Base-by-base conservation (phyloP, 2,329 filamentous ascomycete species). In the Penicillium paneum region DNA sequence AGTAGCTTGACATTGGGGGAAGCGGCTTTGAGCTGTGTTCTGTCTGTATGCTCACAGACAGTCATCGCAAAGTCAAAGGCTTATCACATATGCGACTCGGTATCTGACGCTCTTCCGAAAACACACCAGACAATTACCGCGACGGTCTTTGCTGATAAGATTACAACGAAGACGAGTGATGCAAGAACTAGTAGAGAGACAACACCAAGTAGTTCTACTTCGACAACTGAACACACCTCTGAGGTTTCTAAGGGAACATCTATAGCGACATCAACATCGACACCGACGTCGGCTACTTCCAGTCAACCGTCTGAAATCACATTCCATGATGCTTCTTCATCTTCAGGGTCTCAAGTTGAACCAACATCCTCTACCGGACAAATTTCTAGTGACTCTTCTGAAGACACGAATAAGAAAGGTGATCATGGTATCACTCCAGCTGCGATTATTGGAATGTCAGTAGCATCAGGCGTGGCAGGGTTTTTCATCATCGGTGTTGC, bases 1-100 rank as follows among this genome's bases (percentile, higher is more conserved):
- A 81, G 81, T 29, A 86, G 84, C 10, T 87, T 85, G 63, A 90
- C 88, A 1, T 65, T 90, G 44, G 87, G 86, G n/a, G 88, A 91
- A 72, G 87, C 81, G 11, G 86, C 84, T 5, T 72, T 90, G 58
- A 82, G 86, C 65, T 91, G 88, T 69, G 79, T 89, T 32, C 75
- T 81, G 8, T 82, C 82, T 2, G 73, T 71, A 13, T 91, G 88
- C 68, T 69, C 74, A 5, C 73, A 76, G 3, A 64, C 71, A 11
- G 78, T 82, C 47, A 68, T 69, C 10, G 62, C 67, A 32, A 71
- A 79, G 70, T 65, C 77, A 62, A 71, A 75, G 29, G 76, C 80
- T 3, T 73, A 81, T 50, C 74, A 72, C 21, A 84, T 90, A 74
- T 91, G 88, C 64, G 70, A 60, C 68, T 72, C 59, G 56, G 72